Base-by-base conservation (phyloP, 805 yeast genomes). In the Hanseniaspora nectarophila region DNA sequence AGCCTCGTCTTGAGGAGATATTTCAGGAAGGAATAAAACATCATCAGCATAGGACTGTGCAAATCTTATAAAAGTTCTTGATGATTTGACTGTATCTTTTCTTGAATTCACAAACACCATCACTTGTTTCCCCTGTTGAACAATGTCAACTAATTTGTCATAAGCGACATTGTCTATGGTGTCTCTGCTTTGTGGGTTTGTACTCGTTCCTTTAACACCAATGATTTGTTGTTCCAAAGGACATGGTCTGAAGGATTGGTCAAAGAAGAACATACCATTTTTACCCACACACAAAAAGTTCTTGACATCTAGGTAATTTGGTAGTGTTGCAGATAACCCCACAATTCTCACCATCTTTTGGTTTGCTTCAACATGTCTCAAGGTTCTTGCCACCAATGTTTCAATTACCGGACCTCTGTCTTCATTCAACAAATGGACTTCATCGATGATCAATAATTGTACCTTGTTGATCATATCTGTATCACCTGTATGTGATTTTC, bases 391-490 rank as follows among this genome's bases (percentile, higher is more conserved):
- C 3, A 89, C 96, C 49, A 89, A 70, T 0, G 97, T 88, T 65
- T 92, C 98, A 56, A 92, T 86, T 6, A 92, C 98, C 8, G 97
- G 86, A 60, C 98, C 98, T 71, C 98, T 78, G 53, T 92, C 98
- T 75, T 92, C 98, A 60, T 92, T 97, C 50, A 92, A 73, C 61
- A 92, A 71, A 73, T 92, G 98, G 0, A 92, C 97, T 68, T 92
- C 98, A 72, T 92, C 98, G 55, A 92, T 89, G 54, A 92, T 86
- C 54, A 92, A 69, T 13, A 92, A 68, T 64, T 82, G 85, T 9
- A 92, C 94, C 59, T 87, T 88, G 12, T 84, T 78, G 2, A 86
- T 85, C 44, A 89, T 66, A 58, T 88, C 95, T 46, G 78, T 78
- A 60, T 89, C 97, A 49, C 96, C 97, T 58, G 75, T 82, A 15